phyloP scores from a whole-genome alignment of 306 rosid genomes.

The Lathyrus tuberosus region DNA sequence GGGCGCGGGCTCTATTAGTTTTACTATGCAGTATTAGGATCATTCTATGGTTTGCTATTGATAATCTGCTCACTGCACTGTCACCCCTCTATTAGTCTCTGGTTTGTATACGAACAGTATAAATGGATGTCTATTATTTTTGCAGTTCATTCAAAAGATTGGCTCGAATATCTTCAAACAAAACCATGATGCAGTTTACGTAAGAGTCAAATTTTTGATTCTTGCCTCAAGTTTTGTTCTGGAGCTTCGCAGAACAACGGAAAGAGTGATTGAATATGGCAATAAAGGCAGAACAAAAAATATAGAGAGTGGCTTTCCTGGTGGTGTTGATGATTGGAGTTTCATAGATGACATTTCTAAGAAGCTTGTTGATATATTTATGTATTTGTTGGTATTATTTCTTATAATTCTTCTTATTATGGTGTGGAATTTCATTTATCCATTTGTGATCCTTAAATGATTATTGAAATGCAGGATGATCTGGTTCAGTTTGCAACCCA shows the following conservation, averaged over 20 bases:
- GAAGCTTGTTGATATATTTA: conserved; percentile 56
- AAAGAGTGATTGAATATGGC: conserved; percentile 51
- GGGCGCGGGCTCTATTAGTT: too few relatives aligned
- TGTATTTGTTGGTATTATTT: conserved; percentile 64
- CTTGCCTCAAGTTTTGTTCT: conserved; percentile 67
- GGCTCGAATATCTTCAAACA: conserved; percentile 58
- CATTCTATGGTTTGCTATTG: conserved; percentile 15
- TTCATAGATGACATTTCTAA: conserved; percentile 51
- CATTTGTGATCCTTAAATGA: conserved; percentile 37
- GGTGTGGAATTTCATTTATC: conserved; percentile 28
- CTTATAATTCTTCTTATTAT: conserved; percentile 25
- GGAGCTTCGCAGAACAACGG: conserved; percentile 74
- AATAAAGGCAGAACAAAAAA: conserved; percentile 46
- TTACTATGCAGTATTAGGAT: conserved; percentile 1
- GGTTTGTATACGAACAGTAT: conserved; percentile 30
- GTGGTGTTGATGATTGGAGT: conserved; percentile 45
- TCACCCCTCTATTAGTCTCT: conserved; percentile 27
- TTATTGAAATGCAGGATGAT: too few relatives aligned
- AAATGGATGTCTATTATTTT: conserved; percentile 29
- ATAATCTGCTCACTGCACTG: conserved; percentile 13
- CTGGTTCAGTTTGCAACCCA: conserved; percentile 56
- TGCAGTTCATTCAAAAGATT: conserved; percentile 68
- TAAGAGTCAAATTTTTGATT: conserved; percentile 73
- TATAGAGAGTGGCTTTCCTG: conserved; percentile 40
- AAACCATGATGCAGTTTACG: conserved; percentile 43